Conservation (phyloP, 108 stramenopile species). For the Schizochytrium sp. region DNA sequence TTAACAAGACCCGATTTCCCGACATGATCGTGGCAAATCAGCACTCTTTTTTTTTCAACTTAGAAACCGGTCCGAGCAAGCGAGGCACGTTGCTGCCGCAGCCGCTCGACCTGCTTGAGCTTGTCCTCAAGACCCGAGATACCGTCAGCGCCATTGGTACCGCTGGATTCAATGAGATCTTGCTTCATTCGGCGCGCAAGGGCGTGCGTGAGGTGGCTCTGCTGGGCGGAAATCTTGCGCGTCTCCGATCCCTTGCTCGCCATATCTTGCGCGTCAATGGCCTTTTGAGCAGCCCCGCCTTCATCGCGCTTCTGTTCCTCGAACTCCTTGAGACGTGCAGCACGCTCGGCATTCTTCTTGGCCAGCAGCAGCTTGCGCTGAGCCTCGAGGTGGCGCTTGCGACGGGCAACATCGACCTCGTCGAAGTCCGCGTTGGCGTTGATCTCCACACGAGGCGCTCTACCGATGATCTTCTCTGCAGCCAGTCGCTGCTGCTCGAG, state of each 20-base stretch:
- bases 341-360: slow-evolving; percentile 5
- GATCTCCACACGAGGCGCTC: not conserved
- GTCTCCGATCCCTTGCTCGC: not conserved
- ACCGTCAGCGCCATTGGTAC: not conserved
- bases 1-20: no score
- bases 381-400: slow-evolving; percentile 13
- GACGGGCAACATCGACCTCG: not conserved
- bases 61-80: not conserved
- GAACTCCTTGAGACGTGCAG: not conserved
- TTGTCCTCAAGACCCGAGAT: not conserved
- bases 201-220: not conserved
- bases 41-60: not conserved
- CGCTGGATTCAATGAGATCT: not conserved
- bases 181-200: slow-evolving; percentile 19
- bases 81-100: not conserved
- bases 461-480: not conserved
- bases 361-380: not conserved
- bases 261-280: not conserved
- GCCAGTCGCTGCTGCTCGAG: not conserved
- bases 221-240: not conserved
- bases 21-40: no score
- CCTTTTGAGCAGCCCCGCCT: not conserved
- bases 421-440: not conserved
- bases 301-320: not conserved
- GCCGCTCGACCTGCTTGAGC: slow-evolving; percentile 4